Conservation (phyloP, 768 basidiomycete species). For the Nidularia pulvinata region DNA sequence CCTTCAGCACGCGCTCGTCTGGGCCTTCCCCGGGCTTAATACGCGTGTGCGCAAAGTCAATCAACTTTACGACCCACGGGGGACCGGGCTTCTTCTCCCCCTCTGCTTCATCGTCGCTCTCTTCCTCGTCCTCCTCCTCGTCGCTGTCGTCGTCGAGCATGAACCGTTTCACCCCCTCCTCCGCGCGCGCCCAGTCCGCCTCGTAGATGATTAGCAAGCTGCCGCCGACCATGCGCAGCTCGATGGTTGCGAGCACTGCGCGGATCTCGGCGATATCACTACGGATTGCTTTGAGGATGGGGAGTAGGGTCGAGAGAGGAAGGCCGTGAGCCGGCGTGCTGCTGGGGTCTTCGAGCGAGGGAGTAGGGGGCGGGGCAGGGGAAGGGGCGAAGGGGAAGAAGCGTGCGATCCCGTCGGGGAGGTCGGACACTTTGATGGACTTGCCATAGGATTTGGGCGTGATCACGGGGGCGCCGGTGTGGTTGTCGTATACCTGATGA, state of each 20-base stretch:
- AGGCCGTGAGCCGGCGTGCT: slow-evolving; percentile 42
- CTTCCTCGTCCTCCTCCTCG: slow-evolving; percentile 31
- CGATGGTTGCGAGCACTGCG: slow-evolving; percentile 11
- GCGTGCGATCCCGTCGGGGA: slow-evolving; percentile 72
- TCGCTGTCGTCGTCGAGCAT: slow-evolving; percentile 21
- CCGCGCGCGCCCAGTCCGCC: slow-evolving; percentile 40
- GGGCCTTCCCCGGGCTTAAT: slow-evolving; percentile 44
- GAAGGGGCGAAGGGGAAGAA: slow-evolving; percentile 67
- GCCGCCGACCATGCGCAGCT: slow-evolving; percentile 81
- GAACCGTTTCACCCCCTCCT: slow-evolving; percentile 35
- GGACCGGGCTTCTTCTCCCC: slow-evolving; percentile 33
- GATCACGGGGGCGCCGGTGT: slow-evolving; percentile 49
- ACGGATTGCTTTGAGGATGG: slow-evolving; percentile 56
- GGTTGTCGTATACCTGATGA: slow-evolving; percentile 70
- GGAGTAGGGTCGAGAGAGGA: slow-evolving; percentile 48
- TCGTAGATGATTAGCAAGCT: slow-evolving; percentile 84
- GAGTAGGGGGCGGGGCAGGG: slow-evolving; percentile 4
- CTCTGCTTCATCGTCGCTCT: slow-evolving; percentile 26
- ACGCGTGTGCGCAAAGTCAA: slow-evolving; percentile 94
- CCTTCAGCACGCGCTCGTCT: slow-evolving; percentile 4
- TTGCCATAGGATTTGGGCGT: slow-evolving; percentile 83
- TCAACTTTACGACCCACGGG: slow-evolving; percentile 72
- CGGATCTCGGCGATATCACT: slow-evolving; percentile 52
- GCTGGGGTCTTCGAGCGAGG: slow-evolving; percentile 2
- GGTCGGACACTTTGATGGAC: slow-evolving; percentile 62